Base-by-base conservation (phyloP, 192 early-diverging fungal genomes). In the Obelidium mucronatum region DNA sequence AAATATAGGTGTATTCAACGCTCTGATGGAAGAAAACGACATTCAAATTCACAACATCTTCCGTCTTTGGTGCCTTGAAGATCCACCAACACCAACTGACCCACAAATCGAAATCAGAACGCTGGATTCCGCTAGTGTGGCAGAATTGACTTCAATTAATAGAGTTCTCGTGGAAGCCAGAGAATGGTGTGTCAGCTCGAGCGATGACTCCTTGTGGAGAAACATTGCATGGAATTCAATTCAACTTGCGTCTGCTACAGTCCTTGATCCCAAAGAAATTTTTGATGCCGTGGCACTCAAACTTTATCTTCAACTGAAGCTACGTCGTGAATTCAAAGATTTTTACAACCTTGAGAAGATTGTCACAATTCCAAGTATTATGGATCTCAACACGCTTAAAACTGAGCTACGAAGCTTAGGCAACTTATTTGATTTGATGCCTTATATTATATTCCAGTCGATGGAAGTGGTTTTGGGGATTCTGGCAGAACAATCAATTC, bases 11-110 rank as follows among this genome's bases (percentile, higher is more conserved):
- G 54, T 86, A 28, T 67, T 80, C 37, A 80, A 67, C 31, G n/a
- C 75, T 2, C 59, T 88, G 24, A 79, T 82, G 54, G 84, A 88
- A 54, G 87, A 84, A n/a, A 37, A 42, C 67, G 78, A 73, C 11
- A 26, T 85, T 22, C 82, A 69, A 42, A 39, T 87, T 37, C 73
- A 82, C 40, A 39, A 67, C 0, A 35, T 85, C 40, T 64, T 85
- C 59, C 65, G 77, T 17, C 30, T 82, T 39, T 73, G 59, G 19
- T 60, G 42, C 11, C 11, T 28, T 22, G 31, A 36, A 34, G 30
- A n/a, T 22, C 19, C 55, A 15, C 28, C 62, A 64, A 64, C 62
- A 19, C 55, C 55, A 8, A 6, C 28, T 36, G 8, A 24, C 5
- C 62, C 62, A 31, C 13, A 28, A 1, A 30, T 31, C 17, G 48